Percentiles rank a stretch among this genome's conserved stretches.
These are phyloP conservation scores for Tephrocybe sp. DNA, from an alignment of 768 basidiomycete genomes.

Conservation along the genomic window DNA sequence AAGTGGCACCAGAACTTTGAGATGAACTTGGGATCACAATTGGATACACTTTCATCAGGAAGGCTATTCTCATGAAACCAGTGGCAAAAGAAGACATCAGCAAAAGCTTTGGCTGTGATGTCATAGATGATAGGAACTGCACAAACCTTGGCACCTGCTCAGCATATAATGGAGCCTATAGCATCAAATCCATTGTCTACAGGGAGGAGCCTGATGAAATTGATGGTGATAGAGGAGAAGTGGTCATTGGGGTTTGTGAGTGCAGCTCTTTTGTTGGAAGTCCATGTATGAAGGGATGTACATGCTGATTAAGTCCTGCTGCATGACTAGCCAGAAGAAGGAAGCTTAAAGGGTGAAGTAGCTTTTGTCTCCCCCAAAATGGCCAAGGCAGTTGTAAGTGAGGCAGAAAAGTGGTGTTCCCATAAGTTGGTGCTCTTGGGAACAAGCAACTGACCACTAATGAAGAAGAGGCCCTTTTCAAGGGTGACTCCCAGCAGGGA, in stretches of 20 bases:
- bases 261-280: slow-evolving; percentile 29
- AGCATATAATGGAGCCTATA: slow-evolving; percentile 25
- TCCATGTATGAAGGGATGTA: slow-evolving; percentile 12
- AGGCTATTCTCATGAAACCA: too few relatives aligned
- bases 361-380: slow-evolving; percentile 34
- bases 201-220: slow-evolving; percentile 33
- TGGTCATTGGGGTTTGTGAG: slow-evolving; percentile 23
- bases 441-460: slow-evolving; percentile 27
- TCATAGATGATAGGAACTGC: slow-evolving; percentile 12
- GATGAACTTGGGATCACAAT: too few relatives aligned
- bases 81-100: too few relatives aligned
- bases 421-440: slow-evolving; percentile 24
- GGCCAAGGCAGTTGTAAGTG: slow-evolving; percentile 21
- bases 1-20: too few relatives aligned
- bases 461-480: too few relatives aligned
- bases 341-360: slow-evolving; percentile 22
- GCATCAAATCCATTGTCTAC: slow-evolving; percentile 25
- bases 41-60: too few relatives aligned
- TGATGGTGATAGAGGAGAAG: slow-evolving; percentile 25
- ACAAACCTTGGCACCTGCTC: slow-evolving; percentile 21
- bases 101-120: too few relatives aligned
- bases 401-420: slow-evolving; percentile 24
- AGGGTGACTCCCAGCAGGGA: too few relatives aligned
- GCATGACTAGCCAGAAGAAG: slow-evolving; percentile 37
- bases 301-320: slow-evolving; percentile 11